Evolutionary conservation across 768 basidiomycete species (phyloP).

Genomic region (Lentinula detonsa): DNA sequence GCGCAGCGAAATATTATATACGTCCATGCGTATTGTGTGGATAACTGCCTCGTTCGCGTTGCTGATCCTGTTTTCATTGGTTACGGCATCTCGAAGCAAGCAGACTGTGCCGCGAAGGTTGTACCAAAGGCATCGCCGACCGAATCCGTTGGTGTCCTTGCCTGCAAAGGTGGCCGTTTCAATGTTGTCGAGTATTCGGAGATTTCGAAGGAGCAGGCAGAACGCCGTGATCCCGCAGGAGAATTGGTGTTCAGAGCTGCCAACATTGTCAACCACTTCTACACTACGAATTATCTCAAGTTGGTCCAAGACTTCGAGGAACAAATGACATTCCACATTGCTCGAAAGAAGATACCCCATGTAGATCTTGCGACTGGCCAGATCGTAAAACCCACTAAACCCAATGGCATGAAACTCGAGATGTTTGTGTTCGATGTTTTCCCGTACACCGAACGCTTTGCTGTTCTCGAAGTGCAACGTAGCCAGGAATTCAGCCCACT

Average conservation of each 20-base stretch:
- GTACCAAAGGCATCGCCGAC: slow-evolving; percentile 83
- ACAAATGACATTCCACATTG: slow-evolving; percentile 94
- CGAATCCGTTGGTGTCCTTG: slow-evolving; percentile 95
- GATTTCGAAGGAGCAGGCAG: slow-evolving; percentile 83
- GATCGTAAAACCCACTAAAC: slow-evolving; percentile 70
- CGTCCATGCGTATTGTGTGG: slow-evolving; percentile 94
- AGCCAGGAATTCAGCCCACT: slow-evolving; percentile 93
- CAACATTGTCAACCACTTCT: slow-evolving; percentile 99
- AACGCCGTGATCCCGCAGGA: slow-evolving; percentile 61
- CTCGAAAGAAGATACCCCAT: slow-evolving; percentile 93
- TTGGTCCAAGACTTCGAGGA: slow-evolving; percentile 76
- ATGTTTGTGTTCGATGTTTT: slow-evolving; percentile 99
- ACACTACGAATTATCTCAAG: slow-evolving; percentile 81
- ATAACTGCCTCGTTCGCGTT: slow-evolving; percentile 97
- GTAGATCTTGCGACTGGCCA: slow-evolving; percentile 67
- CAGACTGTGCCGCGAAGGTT: slow-evolving; percentile 93
- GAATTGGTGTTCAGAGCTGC: slow-evolving; percentile 89
- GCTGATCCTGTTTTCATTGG: slow-evolving; percentile 98
- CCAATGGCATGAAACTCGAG: slow-evolving; percentile 99
- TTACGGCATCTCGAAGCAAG: slow-evolving; percentile 82
- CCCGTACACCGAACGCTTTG: slow-evolving; percentile 78
- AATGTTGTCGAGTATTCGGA: slow-evolving; percentile 98
- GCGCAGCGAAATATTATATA: slow-evolving; percentile 70
- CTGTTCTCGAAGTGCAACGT: slow-evolving; percentile 84
- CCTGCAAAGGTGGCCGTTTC: slow-evolving; percentile 73